Evolutionary conservation across 257 asterid genomes (phyloP).

Genomic region (Leptodermis oblonga): DNA sequence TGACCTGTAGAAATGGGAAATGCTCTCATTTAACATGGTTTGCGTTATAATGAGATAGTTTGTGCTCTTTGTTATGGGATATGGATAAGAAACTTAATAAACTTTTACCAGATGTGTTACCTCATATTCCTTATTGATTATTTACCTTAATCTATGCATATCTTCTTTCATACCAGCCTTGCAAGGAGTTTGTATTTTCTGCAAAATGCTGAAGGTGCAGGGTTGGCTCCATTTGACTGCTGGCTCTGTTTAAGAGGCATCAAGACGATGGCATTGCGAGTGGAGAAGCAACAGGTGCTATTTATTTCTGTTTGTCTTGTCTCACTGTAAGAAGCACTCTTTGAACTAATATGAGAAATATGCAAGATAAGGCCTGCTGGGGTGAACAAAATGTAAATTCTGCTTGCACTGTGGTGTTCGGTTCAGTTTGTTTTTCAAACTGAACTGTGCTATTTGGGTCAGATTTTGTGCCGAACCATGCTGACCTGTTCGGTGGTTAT

Average conservation of each 20-base stretch:
- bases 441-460: no score
- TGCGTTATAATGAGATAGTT: not conserved
- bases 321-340: not conserved
- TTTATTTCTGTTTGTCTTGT: not conserved
- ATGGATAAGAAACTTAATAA: not conserved
- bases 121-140: not conserved
- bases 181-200: constrained; percentile 74
- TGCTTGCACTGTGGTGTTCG: no score
- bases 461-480: no score
- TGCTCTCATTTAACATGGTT: not conserved
- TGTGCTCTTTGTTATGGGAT: not conserved
- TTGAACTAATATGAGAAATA: not conserved
- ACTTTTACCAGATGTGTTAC: not conserved
- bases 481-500: no score
- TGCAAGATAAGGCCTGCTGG: not conserved
- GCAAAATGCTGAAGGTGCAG: constrained; percentile 94
- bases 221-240: constrained; percentile 93
- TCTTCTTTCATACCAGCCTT: constrained; percentile 41
- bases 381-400: no score
- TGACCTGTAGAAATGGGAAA: not conserved
- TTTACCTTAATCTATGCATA: not conserved
- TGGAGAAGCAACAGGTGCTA: constrained; percentile 84
- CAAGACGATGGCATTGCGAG: constrained; percentile 83
- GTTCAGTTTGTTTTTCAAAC: no score
- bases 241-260: constrained; percentile 94